A percentile compares a stretch with the other conserved stretches of the same genome.
Conservation (phyloP, 176 grass and related monocot genomes). For the Echinochloa phyllopogon region DNA sequence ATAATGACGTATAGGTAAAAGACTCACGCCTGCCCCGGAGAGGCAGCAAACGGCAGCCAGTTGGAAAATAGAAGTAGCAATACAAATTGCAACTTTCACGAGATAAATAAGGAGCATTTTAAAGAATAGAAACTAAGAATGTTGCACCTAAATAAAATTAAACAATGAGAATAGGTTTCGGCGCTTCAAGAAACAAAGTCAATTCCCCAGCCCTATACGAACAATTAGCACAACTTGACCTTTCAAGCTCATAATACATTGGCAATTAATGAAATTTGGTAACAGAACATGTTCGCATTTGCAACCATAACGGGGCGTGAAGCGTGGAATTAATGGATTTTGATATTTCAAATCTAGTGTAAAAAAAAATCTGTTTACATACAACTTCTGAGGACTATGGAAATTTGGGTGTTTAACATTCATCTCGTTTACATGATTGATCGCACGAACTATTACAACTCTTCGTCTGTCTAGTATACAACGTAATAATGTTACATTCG, state of each 20-base stretch:
- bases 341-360: neutral
- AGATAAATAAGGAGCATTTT: too few species aligned
- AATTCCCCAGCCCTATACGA: neutral
- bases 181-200: neutral
- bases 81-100: too few species aligned
- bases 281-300: neutral
- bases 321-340: neutral
- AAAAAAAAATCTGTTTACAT: neutral
- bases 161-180: too few species aligned
- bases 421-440: constrained; percentile 30
- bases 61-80: too few species aligned
- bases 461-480: constrained; percentile 29
- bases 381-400: constrained; percentile 13
- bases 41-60: too few species aligned
- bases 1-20: too few species aligned
- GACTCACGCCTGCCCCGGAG: too few species aligned
- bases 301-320: neutral
- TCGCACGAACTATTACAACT: constrained; percentile 11
- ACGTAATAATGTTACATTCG: constrained; percentile 14
- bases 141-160: too few species aligned
- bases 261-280: too few species aligned
- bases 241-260: neutral
- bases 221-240: neutral
- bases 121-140: too few species aligned
- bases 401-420: constrained; percentile 17